Base-by-base conservation (phyloP, 1,284 basidiomycete species). In the Heterobasidion annosum region DNA sequence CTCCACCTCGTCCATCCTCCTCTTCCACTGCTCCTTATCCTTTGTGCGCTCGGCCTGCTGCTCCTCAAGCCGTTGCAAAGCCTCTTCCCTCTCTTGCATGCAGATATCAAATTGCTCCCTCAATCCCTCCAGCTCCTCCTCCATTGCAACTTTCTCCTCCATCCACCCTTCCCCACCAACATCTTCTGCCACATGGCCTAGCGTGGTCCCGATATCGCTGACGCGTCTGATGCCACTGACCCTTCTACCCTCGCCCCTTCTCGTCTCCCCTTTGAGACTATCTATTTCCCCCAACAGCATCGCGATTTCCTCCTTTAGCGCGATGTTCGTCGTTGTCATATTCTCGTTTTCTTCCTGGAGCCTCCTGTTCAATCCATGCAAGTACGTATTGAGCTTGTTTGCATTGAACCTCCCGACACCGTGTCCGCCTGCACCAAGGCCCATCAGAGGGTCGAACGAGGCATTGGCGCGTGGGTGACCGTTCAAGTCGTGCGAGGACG, bases 401-500 rank as follows among this genome's bases (percentile, higher is more conserved):
- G 86, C 85, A 66, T 93, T 89, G 68, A 93, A 92, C 32, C 88
- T 74, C 10, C 83, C 79, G 43, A 73, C 63, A 16, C 71, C 79
- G 59, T 82, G 75, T 50, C 79, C 79, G 57, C 77, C 68, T 43
- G 81, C 76, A 60, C 81, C 83, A 53, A 86, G 80, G 8, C 85
- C 85, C 65, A 88, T 80, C 5, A 83, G 76, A 40, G 87, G 85
- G 63, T 91, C 88, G 58, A 93, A 90, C 8, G 89, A 92, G 13
- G 88, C 88, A 62, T 93, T 93, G 43, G 82, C 86, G 8, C 87
- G 82, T 34, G 80, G 82, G 62, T 90, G 83, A 6, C 90, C 82
- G 1, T 88, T 90, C 42, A 93, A 72, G 64, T 93, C 91, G 58
- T 92, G 87, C 19, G 90, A 91, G 1, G 90, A 91, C 2, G 86